phyloP scores from a whole-genome alignment of 129 eudicot genomes.

The Ambrosia trifida region DNA sequence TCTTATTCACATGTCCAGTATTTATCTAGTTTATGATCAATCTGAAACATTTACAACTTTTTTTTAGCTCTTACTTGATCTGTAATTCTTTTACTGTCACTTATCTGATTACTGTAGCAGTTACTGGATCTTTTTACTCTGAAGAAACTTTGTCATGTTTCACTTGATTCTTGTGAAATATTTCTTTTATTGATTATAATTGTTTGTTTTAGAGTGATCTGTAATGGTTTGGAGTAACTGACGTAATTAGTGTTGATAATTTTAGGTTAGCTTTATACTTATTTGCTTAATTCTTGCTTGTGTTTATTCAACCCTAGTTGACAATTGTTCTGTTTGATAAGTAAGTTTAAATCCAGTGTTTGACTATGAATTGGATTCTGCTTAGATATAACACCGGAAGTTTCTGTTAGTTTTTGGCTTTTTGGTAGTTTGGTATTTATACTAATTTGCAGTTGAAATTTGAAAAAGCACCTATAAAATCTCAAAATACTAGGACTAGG shows the following conservation, averaged over 20 bases:
- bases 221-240: neutral
- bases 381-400: neutral
- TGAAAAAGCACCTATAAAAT: too few relatives aligned
- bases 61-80: neutral
- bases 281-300: neutral
- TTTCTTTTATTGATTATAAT: conserved; percentile 10
- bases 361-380: conserved; percentile 19
- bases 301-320: conserved; percentile 3
- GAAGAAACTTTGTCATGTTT: conserved; percentile 20
- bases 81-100: neutral
- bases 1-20: conserved; percentile 12
- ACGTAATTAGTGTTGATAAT: neutral
- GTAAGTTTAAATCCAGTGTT: conserved; percentile 5
- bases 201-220: conserved; percentile 5
- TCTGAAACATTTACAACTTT: neutral
- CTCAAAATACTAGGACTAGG: neutral
- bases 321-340: conserved; percentile 18
- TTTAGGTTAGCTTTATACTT: neutral
- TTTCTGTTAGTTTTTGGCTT: too few relatives aligned
- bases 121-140: conserved; percentile 18
- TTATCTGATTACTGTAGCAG: neutral
- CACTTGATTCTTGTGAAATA: neutral
- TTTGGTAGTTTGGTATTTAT: too few relatives aligned
- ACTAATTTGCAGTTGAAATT: too few relatives aligned
- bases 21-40: conserved; percentile 18